Percentiles rank a stretch among this genome's conserved stretches.
Evolutionary conservation across 257 asterid species (phyloP).

Genomic region (Solanum peruvianum): DNA sequence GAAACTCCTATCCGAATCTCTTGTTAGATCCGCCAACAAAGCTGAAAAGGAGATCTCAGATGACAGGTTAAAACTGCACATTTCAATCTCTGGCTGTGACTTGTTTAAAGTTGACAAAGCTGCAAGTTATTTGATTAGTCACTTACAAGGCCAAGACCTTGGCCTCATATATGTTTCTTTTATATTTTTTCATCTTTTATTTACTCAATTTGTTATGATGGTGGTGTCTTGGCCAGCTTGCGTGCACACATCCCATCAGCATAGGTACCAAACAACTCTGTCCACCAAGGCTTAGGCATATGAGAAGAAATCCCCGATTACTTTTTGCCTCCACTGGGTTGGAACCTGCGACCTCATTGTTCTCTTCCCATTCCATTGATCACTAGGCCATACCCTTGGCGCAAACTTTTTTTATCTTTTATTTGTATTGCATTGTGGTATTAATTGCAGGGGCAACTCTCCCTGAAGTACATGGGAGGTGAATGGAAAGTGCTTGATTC

Average conservation of each 20-base stretch:
- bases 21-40: slow-evolving; percentile 65
- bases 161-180: background rate
- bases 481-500: background rate
- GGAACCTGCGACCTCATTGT: background rate
- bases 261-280: background rate
- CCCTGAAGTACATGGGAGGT: background rate
- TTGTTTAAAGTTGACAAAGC: background rate
- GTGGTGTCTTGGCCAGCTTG: background rate
- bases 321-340: background rate
- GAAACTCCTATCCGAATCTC: slow-evolving; percentile 85
- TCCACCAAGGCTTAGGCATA: background rate
- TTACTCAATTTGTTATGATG: background rate
- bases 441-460: background rate
- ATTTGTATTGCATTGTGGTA: background rate
- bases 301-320: background rate
- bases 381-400: background rate
- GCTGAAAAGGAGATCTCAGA: slow-evolving; percentile 89
- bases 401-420: background rate
- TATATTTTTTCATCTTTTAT: background rate
- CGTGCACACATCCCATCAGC: background rate
- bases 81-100: background rate
- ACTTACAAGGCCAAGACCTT: background rate
- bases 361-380: background rate
- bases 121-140: background rate
- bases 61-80: slow-evolving; percentile 31